Conservation (phyloP, 1,284 basidiomycete genomes). For the Malassezia equina region DNA sequence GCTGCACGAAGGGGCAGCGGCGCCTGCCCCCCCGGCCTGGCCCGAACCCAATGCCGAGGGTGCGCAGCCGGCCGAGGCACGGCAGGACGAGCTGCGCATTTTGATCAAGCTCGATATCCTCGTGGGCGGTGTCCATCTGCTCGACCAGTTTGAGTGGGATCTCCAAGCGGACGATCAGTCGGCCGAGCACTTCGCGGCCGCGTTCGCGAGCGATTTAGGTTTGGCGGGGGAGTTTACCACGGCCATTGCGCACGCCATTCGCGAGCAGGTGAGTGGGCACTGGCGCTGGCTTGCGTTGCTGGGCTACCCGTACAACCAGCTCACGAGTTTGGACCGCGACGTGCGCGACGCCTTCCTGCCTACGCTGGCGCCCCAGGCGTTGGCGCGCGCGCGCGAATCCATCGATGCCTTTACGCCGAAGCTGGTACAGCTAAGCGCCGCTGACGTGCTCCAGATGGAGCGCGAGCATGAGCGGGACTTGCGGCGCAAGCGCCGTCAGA, state of each 20-base stretch:
- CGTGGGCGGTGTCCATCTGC: constrained; percentile 80
- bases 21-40: constrained; percentile 43
- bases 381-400: constrained; percentile 58
- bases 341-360: constrained; percentile 80
- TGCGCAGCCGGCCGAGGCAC: neutral
- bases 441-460: constrained; percentile 73
- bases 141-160: constrained; percentile 99
- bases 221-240: constrained; percentile 77
- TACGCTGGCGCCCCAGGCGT: constrained; percentile 51
- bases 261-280: constrained; percentile 85
- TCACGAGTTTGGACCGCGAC: constrained; percentile 76
- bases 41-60: neutral
- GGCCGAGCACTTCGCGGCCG: constrained; percentile 83
- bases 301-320: constrained; percentile 73
- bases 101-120: constrained; percentile 93
- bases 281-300: constrained; percentile 85
- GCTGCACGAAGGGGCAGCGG: neutral
- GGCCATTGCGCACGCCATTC: constrained; percentile 85
- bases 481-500: constrained; percentile 70
- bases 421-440: constrained; percentile 76
- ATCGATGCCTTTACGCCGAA: constrained; percentile 65
- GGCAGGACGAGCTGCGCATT: constrained; percentile 67
- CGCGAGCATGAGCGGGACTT: constrained; percentile 87
- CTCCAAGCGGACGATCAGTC: constrained; percentile 62
- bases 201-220: constrained; percentile 78